Percentiles rank a stretch among this genome's conserved stretches.
Evolutionary conservation across 352 stramenopile species (phyloP).

Genomic region (Globisporangium alternatum): DNA sequence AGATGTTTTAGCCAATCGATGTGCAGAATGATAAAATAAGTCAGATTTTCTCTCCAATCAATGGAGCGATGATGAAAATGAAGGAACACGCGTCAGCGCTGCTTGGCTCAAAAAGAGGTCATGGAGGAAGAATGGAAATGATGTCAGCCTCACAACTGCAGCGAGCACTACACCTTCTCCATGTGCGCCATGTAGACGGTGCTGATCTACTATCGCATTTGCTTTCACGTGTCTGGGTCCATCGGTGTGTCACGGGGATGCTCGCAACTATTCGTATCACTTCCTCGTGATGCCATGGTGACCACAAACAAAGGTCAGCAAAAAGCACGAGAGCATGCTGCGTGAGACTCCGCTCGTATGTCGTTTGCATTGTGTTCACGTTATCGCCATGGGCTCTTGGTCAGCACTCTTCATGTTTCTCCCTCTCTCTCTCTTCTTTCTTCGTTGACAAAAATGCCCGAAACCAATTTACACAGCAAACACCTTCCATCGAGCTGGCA

Average conservation of each 20-base stretch:
- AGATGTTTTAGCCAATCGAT: neutral
- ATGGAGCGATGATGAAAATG: neutral
- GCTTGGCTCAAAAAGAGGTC: no score
- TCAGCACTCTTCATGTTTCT: neutral
- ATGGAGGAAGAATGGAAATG: no score
- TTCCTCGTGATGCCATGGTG: neutral
- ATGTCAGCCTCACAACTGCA: no score
- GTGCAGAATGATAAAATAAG: neutral
- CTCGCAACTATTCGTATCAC: constrained; percentile 6
- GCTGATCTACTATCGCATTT: no score
- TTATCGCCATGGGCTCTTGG: constrained; percentile 1
- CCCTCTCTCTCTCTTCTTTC: neutral
- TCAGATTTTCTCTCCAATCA: constrained; percentile 2
- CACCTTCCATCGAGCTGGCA: neutral
- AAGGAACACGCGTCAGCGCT: neutral
- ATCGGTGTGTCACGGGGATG: neutral
- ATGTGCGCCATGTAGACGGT: neutral
- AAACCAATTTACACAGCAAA: neutral
- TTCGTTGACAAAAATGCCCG: neutral
- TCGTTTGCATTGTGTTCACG: constrained; percentile 1
- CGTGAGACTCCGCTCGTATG: neutral
- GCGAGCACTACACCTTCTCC: no score
- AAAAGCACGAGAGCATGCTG: neutral
- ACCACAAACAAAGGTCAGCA: neutral
- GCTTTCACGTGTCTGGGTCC: neutral